Percentiles rank a stretch among this genome's conserved stretches.
Conservation (phyloP, 176 grass and related monocot species). For the Puccinellia tenuiflora region DNA sequence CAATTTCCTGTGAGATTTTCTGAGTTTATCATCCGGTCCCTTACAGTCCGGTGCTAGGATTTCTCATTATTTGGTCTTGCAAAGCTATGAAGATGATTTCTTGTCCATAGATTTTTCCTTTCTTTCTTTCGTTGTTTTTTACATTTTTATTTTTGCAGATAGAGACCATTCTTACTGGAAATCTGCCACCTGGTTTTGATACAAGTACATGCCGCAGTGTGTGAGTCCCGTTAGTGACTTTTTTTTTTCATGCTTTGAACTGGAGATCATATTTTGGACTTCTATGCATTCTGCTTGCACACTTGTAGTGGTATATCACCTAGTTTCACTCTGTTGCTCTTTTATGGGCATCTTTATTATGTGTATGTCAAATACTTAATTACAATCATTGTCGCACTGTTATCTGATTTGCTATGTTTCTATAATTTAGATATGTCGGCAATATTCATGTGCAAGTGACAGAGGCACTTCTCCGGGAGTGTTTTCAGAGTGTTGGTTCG, state of each 20-base stretch:
- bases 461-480: slow-evolving; percentile 56
- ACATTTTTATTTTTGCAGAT: slow-evolving; percentile 86
- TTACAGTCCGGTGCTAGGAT: not conserved
- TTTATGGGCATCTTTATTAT: not conserved
- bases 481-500: slow-evolving; percentile 69
- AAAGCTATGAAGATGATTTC: not conserved
- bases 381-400: not conserved
- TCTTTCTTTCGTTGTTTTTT: slow-evolving; percentile 53
- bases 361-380: not conserved
- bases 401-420: not conserved
- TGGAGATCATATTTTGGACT: slow-evolving; percentile 22
- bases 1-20: no score
- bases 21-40: no score
- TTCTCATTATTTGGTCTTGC: not conserved
- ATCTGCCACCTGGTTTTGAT: slow-evolving; percentile 92
- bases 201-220: slow-evolving; percentile 88
- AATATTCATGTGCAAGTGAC: slow-evolving; percentile 88
- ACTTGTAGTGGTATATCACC: not conserved
- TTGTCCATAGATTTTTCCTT: slow-evolving; percentile 38
- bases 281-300: no score
- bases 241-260: slow-evolving; percentile 8
- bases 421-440: slow-evolving; percentile 62
- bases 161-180: slow-evolving; percentile 82
- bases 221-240: slow-evolving; percentile 64
- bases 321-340: not conserved